Evolutionary conservation across 768 basidiomycete species (phyloP), one percentile per base, ranked within the genome.

Genomic region (Trametes villosa): DNA sequence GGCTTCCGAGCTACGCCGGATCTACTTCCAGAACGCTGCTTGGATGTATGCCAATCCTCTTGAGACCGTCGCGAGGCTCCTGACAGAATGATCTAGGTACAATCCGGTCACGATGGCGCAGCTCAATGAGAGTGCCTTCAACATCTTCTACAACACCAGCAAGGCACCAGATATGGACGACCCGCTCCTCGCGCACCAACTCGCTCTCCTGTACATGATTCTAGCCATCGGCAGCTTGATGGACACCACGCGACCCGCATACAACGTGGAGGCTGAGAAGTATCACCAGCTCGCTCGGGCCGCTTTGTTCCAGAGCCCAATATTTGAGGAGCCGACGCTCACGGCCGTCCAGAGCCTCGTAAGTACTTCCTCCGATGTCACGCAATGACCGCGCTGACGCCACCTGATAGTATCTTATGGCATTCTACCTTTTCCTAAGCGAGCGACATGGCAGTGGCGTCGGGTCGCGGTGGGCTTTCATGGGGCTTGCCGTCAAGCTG

Each of bases 401-500:
- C 79, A 80, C n/a, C 56, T 52, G 27, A n/a, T 61, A 89, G 87
- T 72, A 88, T n/a, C 66, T 89, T 46, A 87, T 79, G 77, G 77
- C 75, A 9, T 79, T 79, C 60, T 81, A 73, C 59, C 77, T 80
- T 67, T 79, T 80, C 64, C 66, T 76, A 59, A 58, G 67, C 54
- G 65, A 89, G 87, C 62, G 71, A 20, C 68, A 72, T 47, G 74
- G 76, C 9, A 75, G 75, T 51, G 77, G 78, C 57, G 84, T 84
- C 49, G 81, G 82, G 12, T 82, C 86, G 27, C 76, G 87, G 57
- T 89, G 88, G 88, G 82, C 85, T n/a, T 74, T 86, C 53, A 87
- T 88, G 86, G 88, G 88, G 38, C 77, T 89, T 31, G 82, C 84
- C 18, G 85, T 87, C 30, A 89, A 88, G 70, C 71, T 89, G 62